These are phyloP conservation scores for Calonectria pteridis DNA, from an alignment of 2,329 filamentous ascomycete genomes.

Conservation along the genomic window DNA sequence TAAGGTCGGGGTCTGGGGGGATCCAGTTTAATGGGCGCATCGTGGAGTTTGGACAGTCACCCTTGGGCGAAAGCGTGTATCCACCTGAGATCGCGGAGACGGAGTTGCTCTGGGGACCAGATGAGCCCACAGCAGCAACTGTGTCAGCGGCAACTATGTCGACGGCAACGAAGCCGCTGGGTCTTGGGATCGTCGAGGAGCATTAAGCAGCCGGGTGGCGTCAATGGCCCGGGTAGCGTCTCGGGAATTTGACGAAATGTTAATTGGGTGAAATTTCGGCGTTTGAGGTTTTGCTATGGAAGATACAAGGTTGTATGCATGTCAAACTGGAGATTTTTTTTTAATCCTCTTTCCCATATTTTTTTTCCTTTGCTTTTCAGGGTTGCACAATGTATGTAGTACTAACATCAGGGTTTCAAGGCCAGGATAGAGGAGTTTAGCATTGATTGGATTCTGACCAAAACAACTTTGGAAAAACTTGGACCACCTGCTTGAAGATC, in stretches of 20 bases:
- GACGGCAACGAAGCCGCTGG: slow-evolving; percentile 15
- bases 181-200: slow-evolving; percentile 27
- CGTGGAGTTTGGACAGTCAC: slow-evolving; percentile 37
- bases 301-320: not conserved
- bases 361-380: not conserved
- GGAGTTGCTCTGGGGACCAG: slow-evolving; percentile 6
- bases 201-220: not conserved
- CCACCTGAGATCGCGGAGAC: slow-evolving; percentile 33
- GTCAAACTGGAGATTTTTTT: not conserved
- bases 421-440: slow-evolving; percentile 7
- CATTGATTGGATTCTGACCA: not conserved
- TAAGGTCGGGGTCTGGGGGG: slow-evolving; percentile 40
- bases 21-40: slow-evolving; percentile 40
- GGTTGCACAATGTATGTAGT: not conserved
- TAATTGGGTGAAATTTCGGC: not conserved
- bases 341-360: not conserved
- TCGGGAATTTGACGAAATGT: not conserved
- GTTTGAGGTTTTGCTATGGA: slow-evolving; percentile 3
- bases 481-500: slow-evolving; percentile 2
- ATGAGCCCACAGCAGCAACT: slow-evolving; percentile 5
- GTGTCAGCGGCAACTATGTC: not conserved
- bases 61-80: slow-evolving; percentile 23
- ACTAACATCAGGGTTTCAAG: not conserved
- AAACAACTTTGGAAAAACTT: not conserved
- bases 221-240: not conserved